A percentile compares a stretch with the other conserved stretches of the same genome.
phyloP scores from a whole-genome alignment of 1,139 yeast genomes.

The Lodderomyces elongisporus region DNA sequence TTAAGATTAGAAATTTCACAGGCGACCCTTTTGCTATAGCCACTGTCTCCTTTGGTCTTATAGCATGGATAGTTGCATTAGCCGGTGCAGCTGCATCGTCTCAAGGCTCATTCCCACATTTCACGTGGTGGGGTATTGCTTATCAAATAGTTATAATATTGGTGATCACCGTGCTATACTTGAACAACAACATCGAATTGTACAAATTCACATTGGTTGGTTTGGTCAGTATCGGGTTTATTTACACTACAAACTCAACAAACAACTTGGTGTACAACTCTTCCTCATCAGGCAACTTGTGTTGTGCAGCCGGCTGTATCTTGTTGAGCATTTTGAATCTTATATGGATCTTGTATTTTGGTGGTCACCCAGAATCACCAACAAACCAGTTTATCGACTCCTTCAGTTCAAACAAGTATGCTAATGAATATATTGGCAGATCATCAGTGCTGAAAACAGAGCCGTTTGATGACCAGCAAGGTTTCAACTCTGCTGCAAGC shows the following conservation, averaged over 20 bases:
- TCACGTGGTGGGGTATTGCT: constrained; percentile 98
- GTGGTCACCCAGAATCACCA: constrained; percentile 75
- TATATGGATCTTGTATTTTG: constrained; percentile 82
- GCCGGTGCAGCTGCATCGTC: constrained; percentile 76
- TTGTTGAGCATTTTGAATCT: constrained; percentile 73
- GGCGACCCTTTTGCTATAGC: constrained; percentile 72
- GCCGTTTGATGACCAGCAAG: constrained; percentile 17
- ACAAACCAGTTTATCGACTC: constrained; percentile 82
- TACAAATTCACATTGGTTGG: constrained; percentile 64
- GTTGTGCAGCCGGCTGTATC: constrained; percentile 92
- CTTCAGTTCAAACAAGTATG: constrained; percentile 39
- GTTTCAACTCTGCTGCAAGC: background rate
- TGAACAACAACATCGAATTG: constrained; percentile 63
- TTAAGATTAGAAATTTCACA: constrained; percentile 46
- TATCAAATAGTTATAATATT: constrained; percentile 63
- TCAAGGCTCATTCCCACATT: constrained; percentile 57
- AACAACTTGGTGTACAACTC: constrained; percentile 71
- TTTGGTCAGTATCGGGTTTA: constrained; percentile 58
- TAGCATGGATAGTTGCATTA: constrained; percentile 80
- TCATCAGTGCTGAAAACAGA: constrained; percentile 10
- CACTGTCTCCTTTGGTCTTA: constrained; percentile 55
- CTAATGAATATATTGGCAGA: constrained; percentile 18
- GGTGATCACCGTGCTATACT: constrained; percentile 55
- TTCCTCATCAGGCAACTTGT: constrained; percentile 58
- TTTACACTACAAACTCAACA: constrained; percentile 79